A percentile compares a stretch with the other conserved stretches of the same genome.
These are phyloP conservation scores for Dipteronia dyeriana DNA, from an alignment of 345 rosid species.

Conservation along the genomic window DNA sequence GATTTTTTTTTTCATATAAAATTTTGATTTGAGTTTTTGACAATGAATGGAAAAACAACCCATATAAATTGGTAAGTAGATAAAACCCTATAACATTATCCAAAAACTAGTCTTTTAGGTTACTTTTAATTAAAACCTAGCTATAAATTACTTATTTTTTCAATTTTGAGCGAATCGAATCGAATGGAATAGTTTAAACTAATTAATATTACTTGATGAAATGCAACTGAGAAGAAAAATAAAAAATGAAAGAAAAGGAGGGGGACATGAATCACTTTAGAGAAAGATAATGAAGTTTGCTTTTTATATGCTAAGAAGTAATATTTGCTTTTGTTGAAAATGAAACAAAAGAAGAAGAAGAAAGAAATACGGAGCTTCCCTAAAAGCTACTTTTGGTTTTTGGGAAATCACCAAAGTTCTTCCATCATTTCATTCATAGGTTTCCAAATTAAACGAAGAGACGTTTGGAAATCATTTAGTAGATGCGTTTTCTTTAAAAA, in stretches of 20 bases:
- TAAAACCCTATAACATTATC: too few relatives aligned
- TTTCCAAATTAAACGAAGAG: not conserved
- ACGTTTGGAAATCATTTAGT: not conserved
- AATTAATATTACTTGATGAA: constrained; percentile 26
- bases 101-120: too few relatives aligned
- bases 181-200: too few relatives aligned
- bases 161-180: too few relatives aligned
- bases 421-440: not conserved
- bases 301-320: constrained; percentile 1
- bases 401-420: not conserved
- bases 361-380: constrained; percentile 16
- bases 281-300: constrained; percentile 6
- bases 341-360: not conserved
- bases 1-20: too few relatives aligned
- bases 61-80: too few relatives aligned
- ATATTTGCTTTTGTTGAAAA: constrained; percentile 2
- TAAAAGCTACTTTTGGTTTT: constrained; percentile 3
- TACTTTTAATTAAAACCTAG: too few relatives aligned
- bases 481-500: not conserved
- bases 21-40: not conserved
- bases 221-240: not conserved
- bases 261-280: constrained; percentile 14
- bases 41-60: too few relatives aligned
- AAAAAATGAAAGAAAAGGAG: not conserved
- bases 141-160: too few relatives aligned